Base-by-base conservation (phyloP, 371 early-diverging fungal species). In the Aphelidium insulamus region DNA sequence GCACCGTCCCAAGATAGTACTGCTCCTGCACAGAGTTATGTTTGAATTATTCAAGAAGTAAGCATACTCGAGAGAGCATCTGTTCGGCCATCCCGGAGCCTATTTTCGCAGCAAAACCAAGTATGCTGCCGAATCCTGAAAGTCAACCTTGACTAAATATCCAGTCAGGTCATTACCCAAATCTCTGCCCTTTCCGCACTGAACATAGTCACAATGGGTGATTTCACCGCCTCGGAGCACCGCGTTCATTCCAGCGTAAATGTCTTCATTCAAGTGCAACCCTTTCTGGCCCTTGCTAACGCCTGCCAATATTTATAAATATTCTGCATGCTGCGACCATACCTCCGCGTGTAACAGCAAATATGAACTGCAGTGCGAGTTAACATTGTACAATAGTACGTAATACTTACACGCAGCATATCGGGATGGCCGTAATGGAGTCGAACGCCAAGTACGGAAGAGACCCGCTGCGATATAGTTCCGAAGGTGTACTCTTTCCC, bases 31-130 rank as follows among this genome's bases (percentile, higher is more conserved):
- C n/a, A n/a, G n/a, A n/a, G n/a, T n/a, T n/a, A n/a, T n/a, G n/a
- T n/a, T n/a, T n/a, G n/a, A n/a, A n/a, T n/a, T n/a, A n/a, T n/a
- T n/a, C n/a, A n/a, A n/a, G n/a, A n/a, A n/a, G n/a, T n/a, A n/a
- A n/a, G n/a, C n/a, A 73, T 44, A 85, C 87, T 36, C 87, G 63
- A 4, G 83, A 81, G 25, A 85, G 49, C 67, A 82, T 74, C 49
- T 86, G 85, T 50, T 86, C 85, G 21, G 77, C 83, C 80, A 85
- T 85, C 36, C 87, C 86, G 0, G 79, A 75, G 30, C 83, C 82
- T 35, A 85, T 80, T 55, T 87, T 85, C 31, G 83, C 76, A 27
- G 72, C 74, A 48, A 83, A 87, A 50, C 77, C 73, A 43, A 85
- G 67, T 32, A 81, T 77, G 4, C 83, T 81, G 30, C 77, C 70